Base-by-base conservation (phyloP, 1,139 yeast species). In the Diutina pseudorugosa region DNA sequence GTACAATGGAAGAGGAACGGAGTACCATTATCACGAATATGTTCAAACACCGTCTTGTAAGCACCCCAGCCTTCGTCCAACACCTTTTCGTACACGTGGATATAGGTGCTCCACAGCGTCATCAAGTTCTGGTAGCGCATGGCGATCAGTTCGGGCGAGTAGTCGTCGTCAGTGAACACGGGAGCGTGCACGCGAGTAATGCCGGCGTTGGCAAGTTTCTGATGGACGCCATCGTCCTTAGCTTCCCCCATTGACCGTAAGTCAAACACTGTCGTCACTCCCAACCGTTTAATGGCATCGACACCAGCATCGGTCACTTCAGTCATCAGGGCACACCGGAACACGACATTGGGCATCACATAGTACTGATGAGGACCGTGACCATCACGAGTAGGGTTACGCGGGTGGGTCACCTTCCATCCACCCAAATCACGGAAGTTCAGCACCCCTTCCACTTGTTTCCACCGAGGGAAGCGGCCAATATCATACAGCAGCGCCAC, bases 381-480 rank as follows among this genome's bases (percentile, higher is more conserved):
- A 9, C 49, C 55, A 56, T 25, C 54, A 50, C 5, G 23, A 47
- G 56, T 23, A 25, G 58, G 56, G 62, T 65, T 6, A 68, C 30
- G 61, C 2, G 77, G 77, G 21, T 55, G 56, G 19, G 58, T 58
- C 9, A 79, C 68, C 55, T 68, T 69, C 80, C 85, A 88, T 3
- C 95, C 96, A 1, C 96, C 96, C 54, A 83, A 64, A 61, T 88
- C 96, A 58, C 96, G 74, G 60, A 87, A 83, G 61, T 89, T 88
- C 52, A 75, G 65, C 12, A 86, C 78, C 0, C 94, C 93, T 41
- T 81, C 88, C 47, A 85, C 74, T 20, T 36, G 16, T 12, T 40
- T 36, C 51, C 51, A 48, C 53, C 88, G 69, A 3, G 79, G 64
- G 19, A 69, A 62, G 21, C 63, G 63, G 0, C 76, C 76, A 11